A percentile compares a stretch with the other conserved stretches of the same genome.
These are phyloP conservation scores for Helicocarpus griseus DNA, from an alignment of 2,329 filamentous ascomycete species.

Conservation along the genomic window DNA sequence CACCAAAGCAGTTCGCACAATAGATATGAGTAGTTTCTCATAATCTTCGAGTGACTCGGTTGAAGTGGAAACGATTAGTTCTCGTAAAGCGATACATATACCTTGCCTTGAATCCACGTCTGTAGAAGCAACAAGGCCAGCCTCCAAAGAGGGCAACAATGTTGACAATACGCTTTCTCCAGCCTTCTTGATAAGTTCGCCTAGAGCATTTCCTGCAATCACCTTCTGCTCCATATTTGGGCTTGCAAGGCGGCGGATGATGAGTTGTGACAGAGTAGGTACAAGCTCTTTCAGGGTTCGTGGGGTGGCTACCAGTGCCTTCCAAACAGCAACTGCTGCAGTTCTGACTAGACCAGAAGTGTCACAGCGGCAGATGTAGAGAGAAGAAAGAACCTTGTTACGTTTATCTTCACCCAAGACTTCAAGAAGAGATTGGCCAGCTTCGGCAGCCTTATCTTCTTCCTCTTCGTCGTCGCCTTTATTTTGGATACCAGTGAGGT, in stretches of 20 bases:
- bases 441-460: slow-evolving; percentile 70
- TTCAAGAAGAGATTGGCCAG: slow-evolving; percentile 85
- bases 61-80: slow-evolving; percentile 82
- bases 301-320: slow-evolving; percentile 85
- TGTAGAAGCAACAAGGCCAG: slow-evolving; percentile 76
- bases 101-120: slow-evolving; percentile 92
- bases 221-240: slow-evolving; percentile 98
- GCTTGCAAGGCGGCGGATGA: slow-evolving; percentile 87
- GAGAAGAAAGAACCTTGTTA: slow-evolving; percentile 91
- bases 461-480: slow-evolving; percentile 67
- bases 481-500: slow-evolving; percentile 84
- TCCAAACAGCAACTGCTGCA: slow-evolving; percentile 90
- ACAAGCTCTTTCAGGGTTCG: slow-evolving; percentile 90
- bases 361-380: slow-evolving; percentile 96
- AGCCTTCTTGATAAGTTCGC: slow-evolving; percentile 92
- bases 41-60: slow-evolving; percentile 85
- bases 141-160: slow-evolving; percentile 81
- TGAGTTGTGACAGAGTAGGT: slow-evolving; percentile 85
- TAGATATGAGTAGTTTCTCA: slow-evolving; percentile 88
- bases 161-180: slow-evolving; percentile 86
- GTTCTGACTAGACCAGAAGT: slow-evolving; percentile 84
- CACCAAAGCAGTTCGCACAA: slow-evolving; percentile 84
- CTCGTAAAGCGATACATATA: slow-evolving; percentile 90
- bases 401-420: slow-evolving; percentile 91
- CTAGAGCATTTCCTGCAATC: slow-evolving; percentile 92